Conservation (phyloP, 2,329 filamentous ascomycete species). For the Apiospora pterosperma region DNA sequence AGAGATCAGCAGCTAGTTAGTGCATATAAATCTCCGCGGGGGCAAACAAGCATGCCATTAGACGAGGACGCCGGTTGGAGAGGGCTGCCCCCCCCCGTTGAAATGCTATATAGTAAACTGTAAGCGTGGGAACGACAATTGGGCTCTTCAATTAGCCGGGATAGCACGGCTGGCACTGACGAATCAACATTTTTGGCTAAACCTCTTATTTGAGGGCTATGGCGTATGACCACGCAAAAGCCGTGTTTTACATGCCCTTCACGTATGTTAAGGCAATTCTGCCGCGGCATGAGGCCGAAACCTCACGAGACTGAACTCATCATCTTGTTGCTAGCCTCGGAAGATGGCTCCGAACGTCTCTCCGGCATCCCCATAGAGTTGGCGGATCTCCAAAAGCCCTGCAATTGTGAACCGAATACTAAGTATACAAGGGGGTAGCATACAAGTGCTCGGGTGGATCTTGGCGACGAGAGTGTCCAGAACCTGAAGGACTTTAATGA, state of each 20-base stretch:
- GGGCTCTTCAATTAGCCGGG: slow-evolving; percentile 23
- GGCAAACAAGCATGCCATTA: background rate
- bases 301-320: background rate
- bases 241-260: background rate
- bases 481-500: background rate
- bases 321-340: background rate
- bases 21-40: background rate
- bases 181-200: slow-evolving; percentile 18
- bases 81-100: slow-evolving; percentile 7
- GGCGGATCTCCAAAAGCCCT: background rate
- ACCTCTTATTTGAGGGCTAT: slow-evolving; percentile 6
- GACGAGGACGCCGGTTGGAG: background rate
- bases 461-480: background rate
- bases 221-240: background rate
- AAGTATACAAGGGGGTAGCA: background rate
- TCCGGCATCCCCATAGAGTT: background rate
- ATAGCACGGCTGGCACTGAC: slow-evolving; percentile 11
- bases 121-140: background rate
- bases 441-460: background rate
- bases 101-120: slow-evolving; percentile 19
- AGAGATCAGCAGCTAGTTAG: background rate
- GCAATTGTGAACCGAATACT: too few species aligned
- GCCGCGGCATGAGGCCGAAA: background rate
- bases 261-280: background rate
- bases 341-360: background rate